A percentile compares a stretch with the other conserved stretches of the same genome.
Conservation (phyloP, 495 filamentous ascomycete species). For the Hyaloscypha bicolor region DNA sequence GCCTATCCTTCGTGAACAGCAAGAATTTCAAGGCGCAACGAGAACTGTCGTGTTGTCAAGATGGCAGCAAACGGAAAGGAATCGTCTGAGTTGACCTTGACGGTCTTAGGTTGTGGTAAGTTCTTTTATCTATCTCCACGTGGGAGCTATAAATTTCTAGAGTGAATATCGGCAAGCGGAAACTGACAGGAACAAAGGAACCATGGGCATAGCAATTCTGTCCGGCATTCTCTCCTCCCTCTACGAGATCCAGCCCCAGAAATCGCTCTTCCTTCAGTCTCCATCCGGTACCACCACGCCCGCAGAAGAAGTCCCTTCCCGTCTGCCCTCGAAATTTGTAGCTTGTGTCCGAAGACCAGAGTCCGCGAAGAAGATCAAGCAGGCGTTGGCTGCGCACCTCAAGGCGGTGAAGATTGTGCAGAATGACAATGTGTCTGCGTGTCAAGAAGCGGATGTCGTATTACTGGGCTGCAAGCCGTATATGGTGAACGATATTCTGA, state of each 20-base stretch:
- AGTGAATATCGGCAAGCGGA: background rate
- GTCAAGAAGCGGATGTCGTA: conserved; percentile 39
- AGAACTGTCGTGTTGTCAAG: conserved; percentile 13
- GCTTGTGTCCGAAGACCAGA: conserved; percentile 69
- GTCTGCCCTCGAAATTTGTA: conserved; percentile 71
- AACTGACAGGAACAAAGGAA: conserved; percentile 52
- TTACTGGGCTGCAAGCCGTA: conserved; percentile 80
- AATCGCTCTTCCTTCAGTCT: conserved; percentile 39
- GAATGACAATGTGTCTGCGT: conserved; percentile 28
- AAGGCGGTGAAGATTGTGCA: conserved; percentile 44
- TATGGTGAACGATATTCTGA: conserved; percentile 65
- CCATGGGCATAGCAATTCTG: conserved; percentile 83
- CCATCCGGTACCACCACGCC: conserved; percentile 53
- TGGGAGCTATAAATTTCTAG: background rate
- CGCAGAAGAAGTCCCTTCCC: conserved; percentile 50
- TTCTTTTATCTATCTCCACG: conserved; percentile 5
- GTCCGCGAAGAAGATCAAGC: conserved; percentile 63
- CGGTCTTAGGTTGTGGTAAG: conserved; percentile 74
- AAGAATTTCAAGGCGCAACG: background rate
- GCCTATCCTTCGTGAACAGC: background rate
- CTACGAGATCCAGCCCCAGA: conserved; percentile 41
- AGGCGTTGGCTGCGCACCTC: conserved; percentile 55
- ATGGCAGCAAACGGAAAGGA: conserved; percentile 23
- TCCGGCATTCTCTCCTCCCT: conserved; percentile 76
- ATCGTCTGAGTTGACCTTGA: conserved; percentile 60